A percentile compares a stretch with the other conserved stretches of the same genome.
phyloP scores from a whole-genome alignment of 2,329 filamentous ascomycete genomes.

The Alternaria sp. region DNA sequence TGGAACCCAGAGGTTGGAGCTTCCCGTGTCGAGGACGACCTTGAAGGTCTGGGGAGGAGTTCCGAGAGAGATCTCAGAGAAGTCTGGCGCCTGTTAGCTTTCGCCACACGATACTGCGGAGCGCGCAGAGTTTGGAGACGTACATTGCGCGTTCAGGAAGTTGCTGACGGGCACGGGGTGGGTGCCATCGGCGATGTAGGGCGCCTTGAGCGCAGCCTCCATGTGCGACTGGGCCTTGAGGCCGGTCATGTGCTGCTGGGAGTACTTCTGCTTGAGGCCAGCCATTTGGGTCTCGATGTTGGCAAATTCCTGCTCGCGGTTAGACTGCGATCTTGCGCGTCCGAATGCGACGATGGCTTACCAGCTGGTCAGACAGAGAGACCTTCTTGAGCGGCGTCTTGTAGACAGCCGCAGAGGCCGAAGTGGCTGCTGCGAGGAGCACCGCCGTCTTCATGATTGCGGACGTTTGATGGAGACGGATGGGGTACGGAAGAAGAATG shows the following conservation, averaged over 20 bases:
- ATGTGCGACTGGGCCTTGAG: constrained; percentile 70
- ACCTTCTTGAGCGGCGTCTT: constrained; percentile 99
- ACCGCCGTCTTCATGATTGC: constrained; percentile 81
- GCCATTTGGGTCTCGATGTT: constrained; percentile 83
- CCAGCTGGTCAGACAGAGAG: constrained; percentile 88
- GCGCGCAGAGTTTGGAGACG: constrained; percentile 45
- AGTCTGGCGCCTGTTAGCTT: constrained; percentile 64
- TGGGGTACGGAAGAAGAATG: constrained; percentile 7
- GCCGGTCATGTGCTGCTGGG: constrained; percentile 70
- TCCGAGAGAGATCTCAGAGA: constrained; percentile 93
- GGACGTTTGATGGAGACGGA: constrained; percentile 7
- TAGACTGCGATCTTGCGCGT: constrained; percentile 5
- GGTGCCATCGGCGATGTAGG: constrained; percentile 67
- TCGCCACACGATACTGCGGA: not conserved
- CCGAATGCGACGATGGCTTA: constrained; percentile 57
- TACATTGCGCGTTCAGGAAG: constrained; percentile 99
- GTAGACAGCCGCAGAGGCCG: constrained; percentile 85
- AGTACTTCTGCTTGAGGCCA: constrained; percentile 89
- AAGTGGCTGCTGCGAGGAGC: constrained; percentile 78
- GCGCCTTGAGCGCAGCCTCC: constrained; percentile 81
- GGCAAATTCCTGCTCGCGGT: constrained; percentile 66
- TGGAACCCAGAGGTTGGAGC: constrained; percentile 99
- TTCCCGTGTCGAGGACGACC: constrained; percentile 97
- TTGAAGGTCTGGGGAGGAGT: constrained; percentile 95
- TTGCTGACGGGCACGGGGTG: constrained; percentile 92